Evolutionary conservation across 805 yeast species (phyloP), one percentile per base, ranked within the genome.

Genomic region (Lipomyces orientalis): DNA sequence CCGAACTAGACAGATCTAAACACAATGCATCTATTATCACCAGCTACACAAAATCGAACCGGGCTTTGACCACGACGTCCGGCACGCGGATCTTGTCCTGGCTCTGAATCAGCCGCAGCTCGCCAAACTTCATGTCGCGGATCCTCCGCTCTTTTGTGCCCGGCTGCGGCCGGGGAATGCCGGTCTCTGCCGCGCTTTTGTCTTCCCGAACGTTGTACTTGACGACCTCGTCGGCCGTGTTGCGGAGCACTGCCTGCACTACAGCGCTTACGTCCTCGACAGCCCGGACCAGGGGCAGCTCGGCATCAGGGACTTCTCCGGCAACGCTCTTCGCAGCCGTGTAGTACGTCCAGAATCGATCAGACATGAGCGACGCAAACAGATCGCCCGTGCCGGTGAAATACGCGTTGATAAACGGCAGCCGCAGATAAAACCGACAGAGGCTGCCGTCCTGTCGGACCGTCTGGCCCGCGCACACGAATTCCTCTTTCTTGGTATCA

Each of bases 311-410:
- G 16, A 43, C 22, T 6, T 16, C 19, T 1, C n/a, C 49, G 1
- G 65, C 33, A 8, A 16, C 25, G 9, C 39, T 29, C 39, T 70
- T 71, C 5, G 64, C 74, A 58, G 75, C 70, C 3, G 61, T 58
- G 2, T 72, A 29, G 61, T 72, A 70, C 54, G 76, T 60, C 59
- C 54, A 76, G 35, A 88, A 79, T 71, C 90, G 84, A 76, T 90
- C 96, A 5, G 91, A 73, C 39, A 93, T 77, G 52, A 93, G 77
- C 0, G 97, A 94, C 0, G 97, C 88, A 73, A 94, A 93, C 54
- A 93, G 78, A 75, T 93, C 98, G 6, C 98, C 98, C 0, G 95
- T 97, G 1, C 98, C 98, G 0, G 97, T 91, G 79, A 93, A 94
- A 76, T 94, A 92, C 4, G 94, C 88, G 64, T 88, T 86, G 54